A percentile compares a stretch with the other conserved stretches of the same genome.
Evolutionary conservation across 2,329 filamentous ascomycete species (phyloP).

Genomic region (Ceratocystis alfenasii): DNA sequence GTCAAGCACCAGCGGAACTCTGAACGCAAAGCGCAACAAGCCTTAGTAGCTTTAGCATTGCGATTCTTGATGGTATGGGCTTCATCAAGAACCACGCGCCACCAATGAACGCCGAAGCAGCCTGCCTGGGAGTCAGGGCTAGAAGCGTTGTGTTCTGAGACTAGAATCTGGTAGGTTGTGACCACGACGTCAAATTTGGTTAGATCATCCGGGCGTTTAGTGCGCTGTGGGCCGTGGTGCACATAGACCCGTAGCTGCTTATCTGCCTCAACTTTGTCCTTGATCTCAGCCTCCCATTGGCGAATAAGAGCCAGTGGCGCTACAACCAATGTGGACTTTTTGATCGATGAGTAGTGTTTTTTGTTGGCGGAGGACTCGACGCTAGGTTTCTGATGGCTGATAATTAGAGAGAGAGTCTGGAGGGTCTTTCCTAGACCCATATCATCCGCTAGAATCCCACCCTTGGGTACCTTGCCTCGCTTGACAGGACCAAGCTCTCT

Average conservation of each 20-base stretch:
- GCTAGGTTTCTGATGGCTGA: conserved; percentile 62
- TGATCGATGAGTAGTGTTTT: conserved; percentile 55
- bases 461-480: conserved; percentile 70
- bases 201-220: conserved; percentile 64
- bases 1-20: conserved; percentile 95
- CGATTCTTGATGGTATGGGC: conserved; percentile 98
- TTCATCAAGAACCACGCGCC: conserved; percentile 87
- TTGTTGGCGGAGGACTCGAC: conserved; percentile 38
- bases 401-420: conserved; percentile 78
- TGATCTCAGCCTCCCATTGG: conserved; percentile 92
- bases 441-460: conserved; percentile 90
- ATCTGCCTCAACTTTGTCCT: conserved; percentile 59
- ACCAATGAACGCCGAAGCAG: conserved; percentile 89
- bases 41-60: conserved; percentile 88
- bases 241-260: conserved; percentile 71
- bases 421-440: conserved; percentile 97
- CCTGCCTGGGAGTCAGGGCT: conserved; percentile 46
- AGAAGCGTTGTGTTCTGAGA: conserved; percentile 72
- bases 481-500: conserved; percentile 81
- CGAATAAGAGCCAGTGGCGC: conserved; percentile 88
- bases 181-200: conserved; percentile 87
- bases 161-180: conserved; percentile 90
- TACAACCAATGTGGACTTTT: conserved; percentile 78
- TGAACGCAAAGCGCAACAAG: conserved; percentile 70
- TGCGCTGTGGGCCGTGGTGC: conserved; percentile 78